Base-by-base conservation (phyloP, 495 filamentous ascomycete genomes). In the Lasiosphaeria miniovina region DNA sequence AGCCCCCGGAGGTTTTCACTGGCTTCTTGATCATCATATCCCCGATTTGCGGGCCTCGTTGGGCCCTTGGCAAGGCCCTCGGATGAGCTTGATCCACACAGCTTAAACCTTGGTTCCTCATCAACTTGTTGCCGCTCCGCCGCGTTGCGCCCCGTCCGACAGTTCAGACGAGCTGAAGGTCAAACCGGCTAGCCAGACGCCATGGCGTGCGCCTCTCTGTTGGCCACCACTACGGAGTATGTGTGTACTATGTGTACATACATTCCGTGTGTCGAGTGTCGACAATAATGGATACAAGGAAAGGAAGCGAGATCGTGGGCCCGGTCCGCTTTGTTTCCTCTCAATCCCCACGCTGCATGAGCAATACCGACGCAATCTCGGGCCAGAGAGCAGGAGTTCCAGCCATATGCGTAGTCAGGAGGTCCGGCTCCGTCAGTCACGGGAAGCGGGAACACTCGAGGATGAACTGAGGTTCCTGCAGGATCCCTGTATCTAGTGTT, bases 301-400 rank as follows among this genome's bases (percentile, higher is more conserved):
- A 46, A 55, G n/a, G 49, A 57, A 62, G 32, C 52, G 61, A 60
- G 35, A 49, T 55, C 52, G 15, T 36, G 24, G 46, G 40, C 52
- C 55, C 33, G 24, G 53, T 55, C 45, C 48, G 49, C 40, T 56
- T 59, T 40, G 55, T 40, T 34, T 52, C 17, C 36, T 9, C 61
- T 53, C 38, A 61, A 41, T 43, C 15, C 11, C 43, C 31, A 36
- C 17, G 17, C 54, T 52, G 62, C 66, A 65, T 55, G 54, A 62
- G 63, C 64, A 65, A 68, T 68, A 68, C 61, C 68, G 66, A 65
- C 7, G 46, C 61, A 68, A 62, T 65, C 33, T 62, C 57, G n/a
- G 11, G 17, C 58, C 24, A 36, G 38, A 58, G 35, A 12, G 36
- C 34, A 51, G 32, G 49, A 46, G 58, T 49, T 12, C 49, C 52